Evolutionary conservation across 1,284 basidiomycete genomes (phyloP), one percentile per base, ranked within the genome.

Genomic region (Hypsizygus ulmarius): DNA sequence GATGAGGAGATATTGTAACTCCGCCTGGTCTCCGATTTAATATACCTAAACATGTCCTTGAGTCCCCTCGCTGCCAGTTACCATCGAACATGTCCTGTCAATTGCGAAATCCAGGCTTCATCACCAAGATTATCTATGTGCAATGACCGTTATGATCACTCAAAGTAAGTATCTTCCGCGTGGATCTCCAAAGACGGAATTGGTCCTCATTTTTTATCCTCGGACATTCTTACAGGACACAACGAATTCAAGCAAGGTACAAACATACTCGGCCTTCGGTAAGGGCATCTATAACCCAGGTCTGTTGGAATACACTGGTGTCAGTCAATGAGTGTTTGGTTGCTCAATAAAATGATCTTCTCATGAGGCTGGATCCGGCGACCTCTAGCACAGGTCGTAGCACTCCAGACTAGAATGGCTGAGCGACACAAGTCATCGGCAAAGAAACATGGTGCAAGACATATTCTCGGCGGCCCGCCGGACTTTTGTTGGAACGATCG

Each of bases 11-110:
- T 9, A 21, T 44, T 39, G 19, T 36, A 43, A 50, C 47, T 52
- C 53, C 44, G 47, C 14, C 16, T 29, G 14, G 30, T 47, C 52
- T 47, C 50, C 49, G 47, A 49, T 47, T 47, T 28, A 42, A 49
- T 37, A 18, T 19, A 7, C 9, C 10, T n/a, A 25, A 12, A 28
- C 15, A 32, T 38, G 18, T 21, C 10, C n/a, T 10, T n/a, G n/a
- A 10, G 33, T 3, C 11, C 21, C 7, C 7, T 7, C 3, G 21
- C 5, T 30, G 3, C 12, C 3, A n/a, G 45, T 33, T 15, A 19
- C 29, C 16, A 36, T 43, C 39, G 41, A 27, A 29, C 11, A 36
- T 45, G 16, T 37, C 16, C 6, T 37, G 21, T 37, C 36, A n/a
- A 15, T 16, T 16, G 15, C 10, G 4, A 25, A 25, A 25, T 7